Conservation (phyloP, 345 rosid genomes). For the Mallotus nudiflorus region DNA sequence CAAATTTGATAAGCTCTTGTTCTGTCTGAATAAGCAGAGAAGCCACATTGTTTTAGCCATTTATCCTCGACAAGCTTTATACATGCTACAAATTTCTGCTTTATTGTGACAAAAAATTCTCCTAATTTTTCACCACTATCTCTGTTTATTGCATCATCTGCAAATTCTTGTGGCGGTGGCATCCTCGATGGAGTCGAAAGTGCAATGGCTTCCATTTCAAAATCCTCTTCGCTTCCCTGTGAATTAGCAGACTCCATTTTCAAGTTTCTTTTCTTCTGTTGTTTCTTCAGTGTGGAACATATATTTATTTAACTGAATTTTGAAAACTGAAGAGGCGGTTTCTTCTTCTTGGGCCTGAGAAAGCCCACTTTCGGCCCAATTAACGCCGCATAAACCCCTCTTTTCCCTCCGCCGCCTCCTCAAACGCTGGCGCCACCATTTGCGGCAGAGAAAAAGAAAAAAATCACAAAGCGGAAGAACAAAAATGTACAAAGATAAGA, state of each 20-base stretch:
- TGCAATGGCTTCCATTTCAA: conserved; percentile 17
- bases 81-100: conserved; percentile 1
- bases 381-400: not conserved
- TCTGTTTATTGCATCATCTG: not conserved
- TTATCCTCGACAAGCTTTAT: conserved; percentile 20
- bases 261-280: not conserved
- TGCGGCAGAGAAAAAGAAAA: not conserved
- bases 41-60: conserved; percentile 19
- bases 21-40: conserved; percentile 19
- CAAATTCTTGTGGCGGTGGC: not conserved
- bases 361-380: not conserved
- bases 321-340: conserved; percentile 32
- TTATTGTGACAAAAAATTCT: not conserved
- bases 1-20: conserved; percentile 42
- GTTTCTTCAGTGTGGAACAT: not conserved
- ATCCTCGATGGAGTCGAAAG: conserved; percentile 14
- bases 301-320: conserved; percentile 14
- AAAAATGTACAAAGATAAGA: conserved; percentile 33
- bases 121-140: not conserved
- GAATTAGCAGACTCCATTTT: conserved; percentile 10
- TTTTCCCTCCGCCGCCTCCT: not conserved
- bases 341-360: not conserved
- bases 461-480: conserved; percentile 43
- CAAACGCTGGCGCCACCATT: not conserved
- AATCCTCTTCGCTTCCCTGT: conserved; percentile 12